Evolutionary conservation across 306 rosid genomes (phyloP), one percentile per base, ranked within the genome.

Genomic region (Cicer arietinum): DNA sequence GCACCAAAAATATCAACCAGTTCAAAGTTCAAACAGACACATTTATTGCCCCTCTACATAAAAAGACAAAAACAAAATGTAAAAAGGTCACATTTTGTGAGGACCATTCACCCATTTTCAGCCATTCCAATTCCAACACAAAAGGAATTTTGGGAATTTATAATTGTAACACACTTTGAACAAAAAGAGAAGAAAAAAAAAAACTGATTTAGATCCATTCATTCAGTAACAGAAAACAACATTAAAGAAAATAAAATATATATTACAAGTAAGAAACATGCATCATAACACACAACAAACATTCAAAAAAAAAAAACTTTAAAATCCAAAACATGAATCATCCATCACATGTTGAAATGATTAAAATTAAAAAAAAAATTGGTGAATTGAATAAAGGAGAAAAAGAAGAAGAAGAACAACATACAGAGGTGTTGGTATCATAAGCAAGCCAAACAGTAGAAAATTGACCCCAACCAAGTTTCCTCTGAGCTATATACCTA

Each of bases 381-480:
- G 35, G 35, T 25, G 35, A 25, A 25, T 25, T 25, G 35, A 25
- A 42, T 41, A 1, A 25, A 60, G 35, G 35, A 1, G 7, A 37
- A 53, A 7, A 18, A 30, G 45, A 35, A 14, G 3, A 47, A 14
- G 41, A 65, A 60, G 77, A 41, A 13, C 30, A 50, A 72, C 90
- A 52, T 87, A 94, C 98, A 69, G 92, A 78, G 80, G 85, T 64
- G 66, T 73, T 82, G 68, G 91, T 88, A 43, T 94, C 98, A 58
- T 87, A 94, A 64, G 97, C 96, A 54, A 94, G 98, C 98, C 98
- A 94, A 14, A 94, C 98, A 82, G 98, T 94, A 68, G 98, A 94
- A 81, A 91, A 94, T 71, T 94, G 89, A 67, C 98, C 98, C 98
- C 98, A 94, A 44, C 98, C 98, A 4, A 94, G 89, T 80, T 94